A percentile compares a stretch with the other conserved stretches of the same genome.
phyloP scores from a whole-genome alignment of 495 filamentous ascomycete genomes.

The Hyaloscypha variabilis region DNA sequence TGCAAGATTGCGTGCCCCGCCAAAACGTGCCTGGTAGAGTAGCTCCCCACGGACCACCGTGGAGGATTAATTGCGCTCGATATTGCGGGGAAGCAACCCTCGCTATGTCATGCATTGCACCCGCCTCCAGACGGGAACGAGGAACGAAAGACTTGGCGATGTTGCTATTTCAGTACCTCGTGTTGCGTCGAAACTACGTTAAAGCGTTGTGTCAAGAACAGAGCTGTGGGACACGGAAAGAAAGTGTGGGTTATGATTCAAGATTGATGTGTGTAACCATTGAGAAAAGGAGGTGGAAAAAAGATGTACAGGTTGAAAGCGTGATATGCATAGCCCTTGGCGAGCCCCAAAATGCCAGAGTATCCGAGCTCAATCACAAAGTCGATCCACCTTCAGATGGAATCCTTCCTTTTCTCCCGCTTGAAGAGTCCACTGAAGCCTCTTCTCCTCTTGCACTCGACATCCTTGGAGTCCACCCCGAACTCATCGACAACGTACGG shows the following conservation, averaged over 20 bases:
- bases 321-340: background rate
- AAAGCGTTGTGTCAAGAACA: background rate
- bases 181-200: background rate
- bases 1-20: background rate
- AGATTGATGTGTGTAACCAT: background rate
- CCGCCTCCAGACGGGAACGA: background rate
- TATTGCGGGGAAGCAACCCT: background rate
- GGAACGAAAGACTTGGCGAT: background rate
- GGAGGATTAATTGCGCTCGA: background rate
- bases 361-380: background rate
- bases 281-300: background rate
- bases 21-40: background rate
- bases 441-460: conserved; percentile 8
- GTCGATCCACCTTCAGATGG: background rate
- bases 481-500: background rate
- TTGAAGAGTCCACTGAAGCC: conserved; percentile 18
- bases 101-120: background rate
- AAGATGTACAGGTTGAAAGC: background rate
- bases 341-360: background rate
- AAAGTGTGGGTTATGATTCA: background rate
- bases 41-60: background rate
- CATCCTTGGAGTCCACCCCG: background rate
- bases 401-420: background rate
- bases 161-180: background rate
- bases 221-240: background rate